phyloP scores from a whole-genome alignment of 306 rosid genomes.

The Fragaria ananassa region DNA sequence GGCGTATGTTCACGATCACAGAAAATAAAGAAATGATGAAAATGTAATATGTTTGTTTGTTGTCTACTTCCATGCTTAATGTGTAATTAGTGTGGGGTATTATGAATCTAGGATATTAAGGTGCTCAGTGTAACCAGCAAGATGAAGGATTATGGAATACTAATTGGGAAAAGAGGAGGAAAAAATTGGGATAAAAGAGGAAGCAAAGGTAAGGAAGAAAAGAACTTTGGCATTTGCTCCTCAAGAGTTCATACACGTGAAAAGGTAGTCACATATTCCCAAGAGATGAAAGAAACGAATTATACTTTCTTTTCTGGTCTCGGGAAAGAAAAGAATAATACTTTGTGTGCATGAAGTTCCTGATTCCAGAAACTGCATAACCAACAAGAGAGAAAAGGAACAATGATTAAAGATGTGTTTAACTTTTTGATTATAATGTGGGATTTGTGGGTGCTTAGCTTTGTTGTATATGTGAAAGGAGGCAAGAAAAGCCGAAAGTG shows the following conservation, averaged over 20 bases:
- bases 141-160: not conserved
- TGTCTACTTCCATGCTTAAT: not conserved
- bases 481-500: constrained; percentile 11
- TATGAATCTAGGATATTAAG: not conserved
- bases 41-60: not conserved
- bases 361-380: constrained; percentile 11
- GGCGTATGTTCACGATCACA: too few species aligned
- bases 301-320: constrained; percentile 11
- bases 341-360: constrained; percentile 5
- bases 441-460: not conserved
- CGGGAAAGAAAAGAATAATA: constrained; percentile 20
- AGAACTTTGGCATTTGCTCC: constrained; percentile 13
- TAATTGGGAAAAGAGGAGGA: not conserved
- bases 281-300: constrained; percentile 24
- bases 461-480: not conserved
- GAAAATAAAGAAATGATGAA: not conserved
- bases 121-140: not conserved
- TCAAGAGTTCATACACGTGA: constrained; percentile 6
- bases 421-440: not conserved
- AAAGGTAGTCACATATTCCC: not conserved
- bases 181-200: constrained; percentile 6
- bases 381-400: constrained; percentile 16
- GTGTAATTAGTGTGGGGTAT: not conserved
- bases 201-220: constrained; percentile 22
- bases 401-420: not conserved